Conservation (phyloP, 495 filamentous ascomycete species). For the Cryomyces antarcticus region DNA sequence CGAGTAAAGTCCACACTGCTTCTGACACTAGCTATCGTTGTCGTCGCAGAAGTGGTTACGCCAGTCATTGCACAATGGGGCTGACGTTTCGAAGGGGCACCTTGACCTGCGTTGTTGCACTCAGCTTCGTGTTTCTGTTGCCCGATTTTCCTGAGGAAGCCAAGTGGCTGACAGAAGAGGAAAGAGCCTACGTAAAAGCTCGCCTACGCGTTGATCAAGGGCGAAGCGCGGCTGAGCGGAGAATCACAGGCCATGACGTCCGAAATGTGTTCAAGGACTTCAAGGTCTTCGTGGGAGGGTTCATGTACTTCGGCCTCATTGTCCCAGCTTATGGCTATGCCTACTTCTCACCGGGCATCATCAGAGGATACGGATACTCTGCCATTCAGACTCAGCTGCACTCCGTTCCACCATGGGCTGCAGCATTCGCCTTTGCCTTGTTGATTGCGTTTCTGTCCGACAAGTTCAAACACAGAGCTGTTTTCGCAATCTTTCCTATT, state of each 20-base stretch:
- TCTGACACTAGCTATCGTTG: too few relatives aligned
- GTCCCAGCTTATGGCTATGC: constrained; percentile 68
- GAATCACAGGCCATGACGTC: constrained; percentile 43
- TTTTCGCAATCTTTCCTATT: constrained; percentile 17
- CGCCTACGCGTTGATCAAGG: constrained; percentile 66
- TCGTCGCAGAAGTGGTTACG: too few relatives aligned
- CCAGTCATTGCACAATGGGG: not conserved
- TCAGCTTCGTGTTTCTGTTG: constrained; percentile 60
- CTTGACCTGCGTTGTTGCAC: constrained; percentile 49
- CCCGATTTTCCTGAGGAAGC: constrained; percentile 55
- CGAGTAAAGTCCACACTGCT: too few relatives aligned
- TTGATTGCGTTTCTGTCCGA: constrained; percentile 17
- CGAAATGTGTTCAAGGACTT: constrained; percentile 46
- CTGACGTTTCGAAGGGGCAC: constrained; percentile 36
- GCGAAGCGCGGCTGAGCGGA: constrained; percentile 34
- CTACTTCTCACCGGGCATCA: constrained; percentile 45
- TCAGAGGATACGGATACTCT: constrained; percentile 23
- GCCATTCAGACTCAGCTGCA: constrained; percentile 28
- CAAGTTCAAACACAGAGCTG: constrained; percentile 14
- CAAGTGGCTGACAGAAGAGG: constrained; percentile 51
- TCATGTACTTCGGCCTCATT: constrained; percentile 82
- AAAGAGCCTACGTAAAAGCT: constrained; percentile 51
- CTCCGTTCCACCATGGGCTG: constrained; percentile 25
- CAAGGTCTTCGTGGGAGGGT: constrained; percentile 53
- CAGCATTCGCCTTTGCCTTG: constrained; percentile 23